These are phyloP conservation scores for Umbelopsis sp. DNA, from an alignment of 192 early-diverging fungal genomes.

Conservation along the genomic window DNA sequence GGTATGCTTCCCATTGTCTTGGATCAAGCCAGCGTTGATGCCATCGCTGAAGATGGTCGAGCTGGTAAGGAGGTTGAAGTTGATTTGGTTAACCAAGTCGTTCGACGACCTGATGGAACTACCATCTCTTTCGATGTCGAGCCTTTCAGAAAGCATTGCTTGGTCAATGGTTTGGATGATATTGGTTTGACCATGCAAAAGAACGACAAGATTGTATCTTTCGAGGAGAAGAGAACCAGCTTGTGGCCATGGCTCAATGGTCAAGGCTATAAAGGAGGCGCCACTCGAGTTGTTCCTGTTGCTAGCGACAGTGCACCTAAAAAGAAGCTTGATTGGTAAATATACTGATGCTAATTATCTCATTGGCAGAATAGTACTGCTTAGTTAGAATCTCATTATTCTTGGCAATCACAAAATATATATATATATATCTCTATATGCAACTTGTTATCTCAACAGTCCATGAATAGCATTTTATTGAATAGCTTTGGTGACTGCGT, in stretches of 20 bases:
- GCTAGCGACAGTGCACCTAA: conserved; percentile 10
- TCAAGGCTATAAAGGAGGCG: conserved; percentile 34
- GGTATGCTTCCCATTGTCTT: conserved; percentile 66
- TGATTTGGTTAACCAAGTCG: conserved; percentile 57
- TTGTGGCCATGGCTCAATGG: conserved; percentile 73
- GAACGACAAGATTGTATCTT: conserved; percentile 48
- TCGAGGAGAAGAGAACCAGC: conserved; percentile 52
- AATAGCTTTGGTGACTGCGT: too few relatives aligned
- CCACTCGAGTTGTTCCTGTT: conserved; percentile 22
- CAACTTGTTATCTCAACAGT: too few relatives aligned
- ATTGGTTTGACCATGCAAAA: conserved; percentile 74
- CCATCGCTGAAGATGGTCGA: conserved; percentile 49
- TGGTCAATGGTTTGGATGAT: conserved; percentile 74
- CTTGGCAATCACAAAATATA: background rate
- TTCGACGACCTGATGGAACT: conserved; percentile 45
- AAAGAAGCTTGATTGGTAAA: conserved; percentile 44
- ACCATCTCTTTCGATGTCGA: conserved; percentile 61
- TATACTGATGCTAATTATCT: background rate
- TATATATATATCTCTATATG: too few relatives aligned
- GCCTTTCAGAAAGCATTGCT: conserved; percentile 59
- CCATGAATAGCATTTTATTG: too few relatives aligned
- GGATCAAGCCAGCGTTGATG: conserved; percentile 35
- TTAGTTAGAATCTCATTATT: background rate
- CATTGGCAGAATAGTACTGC: background rate
- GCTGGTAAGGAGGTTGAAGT: conserved; percentile 52